Evolutionary conservation across 495 filamentous ascomycete genomes (phyloP), one percentile per base, ranked within the genome.

Genomic region (Glonium stellatum): DNA sequence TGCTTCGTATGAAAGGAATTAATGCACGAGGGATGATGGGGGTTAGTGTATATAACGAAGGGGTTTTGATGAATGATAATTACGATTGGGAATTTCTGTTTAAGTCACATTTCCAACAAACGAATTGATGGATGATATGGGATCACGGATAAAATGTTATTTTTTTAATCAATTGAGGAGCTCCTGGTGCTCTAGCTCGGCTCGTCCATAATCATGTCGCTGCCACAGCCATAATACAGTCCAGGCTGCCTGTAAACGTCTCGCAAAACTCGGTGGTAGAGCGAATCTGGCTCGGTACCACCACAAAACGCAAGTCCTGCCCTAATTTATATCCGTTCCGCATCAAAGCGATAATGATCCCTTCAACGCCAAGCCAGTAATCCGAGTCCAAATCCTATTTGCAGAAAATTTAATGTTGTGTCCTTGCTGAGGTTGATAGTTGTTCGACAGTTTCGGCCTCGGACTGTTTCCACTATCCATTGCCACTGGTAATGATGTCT

Each of bases 361-460:
- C 57, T 67, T 67, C 34, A 67, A 61, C 61, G 61, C 65, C 65
- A 64, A 39, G 39, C 58, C 22, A 49, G 60, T 46, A 19, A 67
- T 47, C 22, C 61, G 60, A 53, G 35, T 37, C 65, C 65, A 64
- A 15, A 66, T 11, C 55, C 55, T 21, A 37, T 42, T 57, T 15
- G 54, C 41, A 39, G 53, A 53, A 34, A 18, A 8, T 47, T 58
- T 63, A 22, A 64, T 34, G 51, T 52, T 57, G 18, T 54, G 46
- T 57, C 61, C 60, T 25, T 56, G 49, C 34, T 58, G 60, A 55
- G 34, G 56, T 25, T 55, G 18, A 25, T 55, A 58, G 46, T 59
- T 63, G 6, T 60, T 49, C 55, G 49, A 46, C n/a, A 50, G 48
- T 19, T 27, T 60, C 11, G 64, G 57, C 51, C 53, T 58, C 39